Percentiles rank a stretch among this genome's conserved stretches.
Conservation (phyloP, 345 rosid species). For the Litchi chinensis region DNA sequence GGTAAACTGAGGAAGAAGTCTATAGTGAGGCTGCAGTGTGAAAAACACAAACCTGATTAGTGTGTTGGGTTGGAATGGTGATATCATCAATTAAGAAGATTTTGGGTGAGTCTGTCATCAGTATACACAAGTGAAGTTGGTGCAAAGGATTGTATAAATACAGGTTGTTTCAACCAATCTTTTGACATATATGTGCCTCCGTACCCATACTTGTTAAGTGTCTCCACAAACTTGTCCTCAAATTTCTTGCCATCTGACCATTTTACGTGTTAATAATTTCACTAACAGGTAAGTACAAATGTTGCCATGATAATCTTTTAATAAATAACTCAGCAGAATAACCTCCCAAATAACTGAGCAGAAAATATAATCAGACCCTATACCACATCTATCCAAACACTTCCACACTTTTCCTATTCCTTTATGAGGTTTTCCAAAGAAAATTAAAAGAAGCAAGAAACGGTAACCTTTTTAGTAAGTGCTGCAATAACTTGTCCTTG, state of each 20-base stretch:
- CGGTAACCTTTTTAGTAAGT: neutral
- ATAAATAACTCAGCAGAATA: neutral
- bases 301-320: neutral
- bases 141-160: conserved; percentile 96
- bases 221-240: conserved; percentile 77
- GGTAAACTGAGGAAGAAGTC: neutral
- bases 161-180: conserved; percentile 80
- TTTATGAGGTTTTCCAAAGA: neutral
- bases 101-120: conserved; percentile 80
- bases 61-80: conserved; percentile 71
- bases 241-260: conserved; percentile 73
- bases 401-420: no score
- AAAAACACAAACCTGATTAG: conserved; percentile 68
- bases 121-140: conserved; percentile 76
- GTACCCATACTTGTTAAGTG: conserved; percentile 79
- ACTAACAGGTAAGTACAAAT: conserved; percentile 18
- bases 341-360: neutral
- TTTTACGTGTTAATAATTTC: conserved; percentile 57
- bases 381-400: neutral
- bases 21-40: neutral
- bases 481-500: neutral
- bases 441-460: neutral
- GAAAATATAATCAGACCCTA: neutral
- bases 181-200: conserved; percentile 78
- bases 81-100: conserved; percentile 80